A percentile compares a stretch with the other conserved stretches of the same genome.
These are phyloP conservation scores for Eremochloa ophiuroides DNA, from an alignment of 176 grass and related monocot genomes.

Conservation along the genomic window DNA sequence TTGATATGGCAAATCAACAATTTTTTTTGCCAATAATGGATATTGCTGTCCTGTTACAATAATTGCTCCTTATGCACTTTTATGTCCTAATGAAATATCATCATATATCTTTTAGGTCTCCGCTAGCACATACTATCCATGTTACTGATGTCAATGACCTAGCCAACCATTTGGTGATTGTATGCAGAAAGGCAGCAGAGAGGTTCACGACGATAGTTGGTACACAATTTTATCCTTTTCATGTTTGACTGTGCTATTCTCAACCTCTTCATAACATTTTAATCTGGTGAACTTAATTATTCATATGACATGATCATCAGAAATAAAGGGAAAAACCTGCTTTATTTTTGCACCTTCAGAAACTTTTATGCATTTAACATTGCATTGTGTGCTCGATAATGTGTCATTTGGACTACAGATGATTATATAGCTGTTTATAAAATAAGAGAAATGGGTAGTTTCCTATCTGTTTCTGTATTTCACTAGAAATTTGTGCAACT, in stretches of 20 bases:
- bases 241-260: constrained; percentile 4
- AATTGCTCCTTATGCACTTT: constrained; percentile 18
- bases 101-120: constrained; percentile 43
- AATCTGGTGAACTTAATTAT: constrained; percentile 4
- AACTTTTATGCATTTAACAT: not conserved
- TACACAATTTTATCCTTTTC: constrained; percentile 19
- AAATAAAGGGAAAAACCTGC: constrained; percentile 1
- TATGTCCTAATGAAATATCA: constrained; percentile 11
- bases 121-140: constrained; percentile 49
- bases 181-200: constrained; percentile 46
- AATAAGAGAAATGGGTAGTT: not conserved
- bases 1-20: not conserved
- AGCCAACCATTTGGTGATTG: constrained; percentile 48
- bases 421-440: not conserved
- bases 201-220: constrained; percentile 33
- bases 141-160: constrained; percentile 43
- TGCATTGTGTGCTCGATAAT: not conserved
- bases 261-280: not conserved
- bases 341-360: not conserved
- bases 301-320: not conserved
- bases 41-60: not conserved
- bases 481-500: not conserved
- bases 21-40: not conserved
- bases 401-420: not conserved
- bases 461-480: not conserved